Conservation (phyloP, 306 rosid genomes). For the Quillaja saponaria region DNA sequence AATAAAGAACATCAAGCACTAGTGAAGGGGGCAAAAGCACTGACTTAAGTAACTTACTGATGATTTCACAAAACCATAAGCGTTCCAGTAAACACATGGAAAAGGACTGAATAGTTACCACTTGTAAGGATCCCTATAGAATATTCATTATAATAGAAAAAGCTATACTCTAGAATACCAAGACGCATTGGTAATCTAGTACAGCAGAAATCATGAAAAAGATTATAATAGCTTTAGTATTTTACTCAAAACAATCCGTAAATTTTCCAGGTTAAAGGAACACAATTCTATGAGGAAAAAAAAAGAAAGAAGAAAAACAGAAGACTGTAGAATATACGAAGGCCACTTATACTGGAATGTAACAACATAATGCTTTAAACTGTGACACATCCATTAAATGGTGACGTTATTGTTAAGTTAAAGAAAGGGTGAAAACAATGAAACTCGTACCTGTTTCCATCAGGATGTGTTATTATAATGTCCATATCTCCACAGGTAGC, state of each 20-base stretch:
- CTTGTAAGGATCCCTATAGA: too few species aligned
- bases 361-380: too few species aligned
- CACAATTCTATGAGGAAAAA: not conserved
- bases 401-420: too few species aligned
- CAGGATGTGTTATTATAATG: constrained; percentile 83
- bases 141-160: too few species aligned
- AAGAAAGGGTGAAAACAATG: constrained; percentile 11
- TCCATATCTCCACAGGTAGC: constrained; percentile 95
- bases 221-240: too few species aligned
- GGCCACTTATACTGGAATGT: too few species aligned
- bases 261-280: not conserved
- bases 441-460: constrained; percentile 69
- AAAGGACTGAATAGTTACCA: too few species aligned
- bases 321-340: not conserved
- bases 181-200: too few species aligned
- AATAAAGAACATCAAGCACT: not conserved
- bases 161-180: too few species aligned
- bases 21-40: not conserved
- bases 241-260: not conserved
- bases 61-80: constrained; percentile 3
- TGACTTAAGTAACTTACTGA: constrained; percentile 3
- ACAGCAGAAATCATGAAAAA: too few species aligned
- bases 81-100: constrained; percentile 13
- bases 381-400: constrained; percentile 1
- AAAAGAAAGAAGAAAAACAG: not conserved